Conservation (phyloP, 371 early-diverging fungal species). For the Rhizopus delemar region DNA sequence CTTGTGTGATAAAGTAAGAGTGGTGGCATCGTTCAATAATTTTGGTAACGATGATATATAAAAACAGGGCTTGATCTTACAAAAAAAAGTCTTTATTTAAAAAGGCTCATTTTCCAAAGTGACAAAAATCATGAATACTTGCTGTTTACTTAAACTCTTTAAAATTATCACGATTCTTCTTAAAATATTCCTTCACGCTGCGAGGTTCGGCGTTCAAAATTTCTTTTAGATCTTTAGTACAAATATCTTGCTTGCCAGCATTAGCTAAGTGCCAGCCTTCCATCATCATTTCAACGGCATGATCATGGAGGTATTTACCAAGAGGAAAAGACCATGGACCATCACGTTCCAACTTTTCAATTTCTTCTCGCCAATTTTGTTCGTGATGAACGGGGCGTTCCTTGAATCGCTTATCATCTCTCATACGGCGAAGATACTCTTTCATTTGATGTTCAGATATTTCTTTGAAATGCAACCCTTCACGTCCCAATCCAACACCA, state of each 20-base stretch:
- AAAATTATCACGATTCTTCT: conserved; percentile 43
- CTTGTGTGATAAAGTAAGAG: too few relatives aligned
- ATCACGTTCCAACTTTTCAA: conserved; percentile 15
- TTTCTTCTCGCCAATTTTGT: neutral
- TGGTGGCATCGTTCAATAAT: too few relatives aligned
- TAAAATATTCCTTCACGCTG: conserved; percentile 31
- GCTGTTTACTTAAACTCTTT: conserved; percentile 30
- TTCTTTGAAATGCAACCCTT: conserved; percentile 25
- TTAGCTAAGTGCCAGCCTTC: conserved; percentile 36
- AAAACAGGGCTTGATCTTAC: too few relatives aligned
- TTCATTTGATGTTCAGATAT: conserved; percentile 20
- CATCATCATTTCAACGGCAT: conserved; percentile 25
- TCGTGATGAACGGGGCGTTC: conserved; percentile 22
- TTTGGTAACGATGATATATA: too few relatives aligned
- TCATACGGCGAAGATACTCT: conserved; percentile 30
- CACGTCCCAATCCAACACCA: conserved; percentile 26
- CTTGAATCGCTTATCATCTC: conserved; percentile 31
- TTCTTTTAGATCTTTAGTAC: conserved; percentile 31
- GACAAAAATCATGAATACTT: neutral
- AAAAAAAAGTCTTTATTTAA: conserved; percentile 1
- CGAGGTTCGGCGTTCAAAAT: conserved; percentile 34
- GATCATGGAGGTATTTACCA: conserved; percentile 34
- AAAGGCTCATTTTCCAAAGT: neutral
- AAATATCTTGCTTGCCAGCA: conserved; percentile 24
- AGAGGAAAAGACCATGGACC: conserved; percentile 34